Conservation (phyloP, 108 stramenopile species). For the Schizochytrium sp. region DNA sequence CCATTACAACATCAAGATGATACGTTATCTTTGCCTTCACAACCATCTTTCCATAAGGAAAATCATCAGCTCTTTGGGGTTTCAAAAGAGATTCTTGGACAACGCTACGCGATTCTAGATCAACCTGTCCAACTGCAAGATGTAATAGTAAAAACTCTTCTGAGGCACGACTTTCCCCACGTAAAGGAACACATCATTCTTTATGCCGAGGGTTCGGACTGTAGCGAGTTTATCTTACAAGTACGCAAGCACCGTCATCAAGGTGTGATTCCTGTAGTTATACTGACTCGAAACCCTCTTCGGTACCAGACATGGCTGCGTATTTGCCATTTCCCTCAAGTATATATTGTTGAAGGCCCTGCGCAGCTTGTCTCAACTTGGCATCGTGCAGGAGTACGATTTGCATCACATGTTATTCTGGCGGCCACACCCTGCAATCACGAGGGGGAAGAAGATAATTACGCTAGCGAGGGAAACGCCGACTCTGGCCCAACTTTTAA, state of each 20-base stretch:
- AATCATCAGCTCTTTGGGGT: not conserved
- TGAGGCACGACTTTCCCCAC: not conserved
- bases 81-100: not conserved
- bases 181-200: not conserved
- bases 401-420: not conserved
- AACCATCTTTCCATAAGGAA: not conserved
- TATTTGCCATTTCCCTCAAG: not conserved
- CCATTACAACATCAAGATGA: not conserved
- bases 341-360: not conserved
- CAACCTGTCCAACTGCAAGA: not conserved
- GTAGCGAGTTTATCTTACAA: conserved; percentile 8
- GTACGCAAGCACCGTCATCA: not conserved
- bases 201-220: not conserved
- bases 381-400: not conserved
- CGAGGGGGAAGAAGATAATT: not conserved
- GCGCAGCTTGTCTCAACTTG: not conserved
- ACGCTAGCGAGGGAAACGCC: not conserved
- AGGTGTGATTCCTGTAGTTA: not conserved
- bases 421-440: not conserved
- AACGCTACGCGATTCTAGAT: not conserved
- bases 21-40: not conserved
- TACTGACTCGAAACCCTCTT: not conserved
- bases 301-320: not conserved
- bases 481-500: not conserved
- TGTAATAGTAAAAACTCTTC: not conserved